Evolutionary conservation across 352 stramenopile species (phyloP).

Genomic region (Pythium sp.): DNA sequence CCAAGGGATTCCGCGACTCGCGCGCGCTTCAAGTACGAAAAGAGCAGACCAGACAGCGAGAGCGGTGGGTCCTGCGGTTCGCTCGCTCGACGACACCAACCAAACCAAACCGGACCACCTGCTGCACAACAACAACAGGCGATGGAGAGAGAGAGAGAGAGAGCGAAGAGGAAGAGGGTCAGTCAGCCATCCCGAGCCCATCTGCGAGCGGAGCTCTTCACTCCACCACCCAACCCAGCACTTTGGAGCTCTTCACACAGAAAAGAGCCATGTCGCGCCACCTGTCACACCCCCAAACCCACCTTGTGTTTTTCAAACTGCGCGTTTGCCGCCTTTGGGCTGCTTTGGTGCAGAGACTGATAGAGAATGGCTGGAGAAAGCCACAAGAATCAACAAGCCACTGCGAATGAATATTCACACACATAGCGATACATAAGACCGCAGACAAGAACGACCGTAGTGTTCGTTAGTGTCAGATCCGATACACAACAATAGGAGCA

Average conservation of each 20-base stretch:
- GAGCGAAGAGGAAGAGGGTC: background rate
- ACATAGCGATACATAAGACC: background rate
- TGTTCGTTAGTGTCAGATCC: background rate
- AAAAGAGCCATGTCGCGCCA: conserved; percentile 9
- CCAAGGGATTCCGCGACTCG: conserved; percentile 22
- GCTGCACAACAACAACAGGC: conserved; percentile 1
- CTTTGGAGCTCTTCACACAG: conserved; percentile 3
- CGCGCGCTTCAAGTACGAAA: conserved; percentile 54
- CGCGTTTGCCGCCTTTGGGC: background rate
- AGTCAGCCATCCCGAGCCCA: conserved; percentile 6
- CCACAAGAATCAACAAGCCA: background rate
- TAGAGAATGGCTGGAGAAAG: background rate
- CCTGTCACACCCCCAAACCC: conserved; percentile 16
- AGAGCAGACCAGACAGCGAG: conserved; percentile 14
- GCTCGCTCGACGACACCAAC: conserved; percentile 9
- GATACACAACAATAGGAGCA: background rate
- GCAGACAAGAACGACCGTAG: background rate
- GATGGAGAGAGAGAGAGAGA: background rate
- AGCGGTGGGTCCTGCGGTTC: background rate
- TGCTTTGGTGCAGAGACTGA: too few relatives aligned
- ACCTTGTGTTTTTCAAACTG: conserved; percentile 3
- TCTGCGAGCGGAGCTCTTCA: conserved; percentile 4
- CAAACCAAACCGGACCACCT: conserved; percentile 10
- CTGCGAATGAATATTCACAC: background rate
- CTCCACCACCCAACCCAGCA: conserved; percentile 11